phyloP scores from a whole-genome alignment of 192 early-diverging fungal species.

The Umbelopsis isabellina region DNA sequence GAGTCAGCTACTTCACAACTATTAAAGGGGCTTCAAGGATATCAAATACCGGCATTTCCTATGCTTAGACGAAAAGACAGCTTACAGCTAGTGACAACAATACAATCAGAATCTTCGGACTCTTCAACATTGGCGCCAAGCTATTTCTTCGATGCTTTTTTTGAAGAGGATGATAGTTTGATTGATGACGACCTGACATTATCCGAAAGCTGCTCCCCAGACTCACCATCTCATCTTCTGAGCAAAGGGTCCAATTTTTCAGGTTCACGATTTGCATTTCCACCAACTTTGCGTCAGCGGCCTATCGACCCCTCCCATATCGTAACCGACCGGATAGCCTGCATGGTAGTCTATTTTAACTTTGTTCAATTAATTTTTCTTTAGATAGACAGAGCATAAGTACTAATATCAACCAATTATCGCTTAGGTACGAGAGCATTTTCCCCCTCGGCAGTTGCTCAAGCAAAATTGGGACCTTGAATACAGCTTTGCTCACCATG shows the following conservation, averaged over 20 bases:
- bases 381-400: neutral
- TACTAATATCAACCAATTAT: neutral
- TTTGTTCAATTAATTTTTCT: neutral
- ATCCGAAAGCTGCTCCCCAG: neutral
- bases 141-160: conserved; percentile 10
- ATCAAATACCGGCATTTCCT: neutral
- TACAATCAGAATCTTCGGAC: conserved; percentile 10
- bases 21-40: neutral
- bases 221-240: neutral
- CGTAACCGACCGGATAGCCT: neutral
- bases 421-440: conserved; percentile 30
- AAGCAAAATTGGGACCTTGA: conserved; percentile 78
- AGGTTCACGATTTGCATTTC: neutral
- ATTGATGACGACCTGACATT: neutral
- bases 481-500: conserved; percentile 93
- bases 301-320: neutral
- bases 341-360: neutral
- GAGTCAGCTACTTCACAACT: neutral
- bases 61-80: conserved; percentile 1
- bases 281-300: conserved; percentile 3
- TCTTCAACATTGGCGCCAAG: conserved; percentile 17
- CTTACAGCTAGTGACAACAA: conserved; percentile 19
- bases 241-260: neutral
- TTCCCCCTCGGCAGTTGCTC: conserved; percentile 78
- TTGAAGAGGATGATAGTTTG: neutral